These are phyloP conservation scores for Prinsepia uniflora DNA, from an alignment of 306 rosid genomes.

Conservation along the genomic window DNA sequence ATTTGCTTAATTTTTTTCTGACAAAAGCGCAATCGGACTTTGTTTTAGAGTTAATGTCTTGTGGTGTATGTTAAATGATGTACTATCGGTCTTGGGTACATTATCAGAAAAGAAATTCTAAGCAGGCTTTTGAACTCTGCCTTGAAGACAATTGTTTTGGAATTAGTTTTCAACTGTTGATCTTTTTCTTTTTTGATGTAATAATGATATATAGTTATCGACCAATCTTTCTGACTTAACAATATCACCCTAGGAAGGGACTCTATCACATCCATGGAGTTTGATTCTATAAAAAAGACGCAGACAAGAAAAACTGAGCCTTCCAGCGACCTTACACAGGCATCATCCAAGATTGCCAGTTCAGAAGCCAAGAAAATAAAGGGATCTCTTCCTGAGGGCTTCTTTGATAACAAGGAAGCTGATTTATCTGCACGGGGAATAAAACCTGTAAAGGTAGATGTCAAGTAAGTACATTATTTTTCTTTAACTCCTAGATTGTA, in stretches of 20 bases:
- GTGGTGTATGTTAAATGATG: neutral
- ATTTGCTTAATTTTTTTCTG: neutral
- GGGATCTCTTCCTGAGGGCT: slow-evolving; percentile 92
- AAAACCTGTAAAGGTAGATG: slow-evolving; percentile 80
- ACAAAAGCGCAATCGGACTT: neutral
- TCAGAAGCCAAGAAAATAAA: slow-evolving; percentile 55
- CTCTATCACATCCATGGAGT: slow-evolving; percentile 24
- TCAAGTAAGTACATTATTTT: slow-evolving; percentile 54
- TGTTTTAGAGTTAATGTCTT: neutral
- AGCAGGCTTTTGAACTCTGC: neutral
- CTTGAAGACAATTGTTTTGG: neutral
- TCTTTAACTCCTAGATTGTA: slow-evolving; percentile 17
- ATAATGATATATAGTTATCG: neutral
- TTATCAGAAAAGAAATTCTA: neutral
- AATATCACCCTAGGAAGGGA: slow-evolving; percentile 38
- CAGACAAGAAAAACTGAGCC: slow-evolving; percentile 35
- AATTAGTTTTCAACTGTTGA: neutral
- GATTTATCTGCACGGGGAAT: slow-evolving; percentile 89
- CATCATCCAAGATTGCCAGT: slow-evolving; percentile 35
- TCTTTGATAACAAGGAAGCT: slow-evolving; percentile 95
- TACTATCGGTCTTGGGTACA: neutral
- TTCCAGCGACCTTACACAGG: slow-evolving; percentile 31
- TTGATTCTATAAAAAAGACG: slow-evolving; percentile 30
- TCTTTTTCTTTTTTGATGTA: neutral
- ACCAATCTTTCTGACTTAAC: neutral